phyloP scores from a whole-genome alignment of 257 asterid genomes.

The Solanum lycopersicoides region DNA sequence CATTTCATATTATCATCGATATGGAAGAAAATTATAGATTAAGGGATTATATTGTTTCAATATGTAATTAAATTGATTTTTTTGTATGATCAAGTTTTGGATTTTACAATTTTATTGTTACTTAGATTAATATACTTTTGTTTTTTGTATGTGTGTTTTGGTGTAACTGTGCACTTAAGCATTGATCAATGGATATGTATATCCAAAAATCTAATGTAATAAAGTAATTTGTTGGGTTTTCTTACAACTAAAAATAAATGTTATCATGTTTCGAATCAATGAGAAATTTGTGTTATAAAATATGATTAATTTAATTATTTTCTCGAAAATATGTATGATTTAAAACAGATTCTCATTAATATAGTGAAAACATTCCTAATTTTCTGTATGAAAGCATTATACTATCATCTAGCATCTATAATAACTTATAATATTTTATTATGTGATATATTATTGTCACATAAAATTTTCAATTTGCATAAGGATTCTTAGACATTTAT shows the following conservation, averaged over 20 bases:
- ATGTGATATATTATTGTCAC: no score
- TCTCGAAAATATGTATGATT: accelerated
- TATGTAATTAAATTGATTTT: constrained; percentile 5
- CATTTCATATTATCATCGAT: constrained; percentile 20
- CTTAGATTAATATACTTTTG: background rate
- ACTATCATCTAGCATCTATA: background rate
- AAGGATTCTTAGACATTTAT: no score
- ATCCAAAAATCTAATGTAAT: background rate
- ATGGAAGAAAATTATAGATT: constrained; percentile 4
- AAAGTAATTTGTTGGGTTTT: background rate
- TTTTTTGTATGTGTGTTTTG: no score
- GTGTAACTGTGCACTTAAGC: background rate
- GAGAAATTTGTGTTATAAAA: no score
- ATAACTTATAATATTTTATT: no score
- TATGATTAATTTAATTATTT: no score
- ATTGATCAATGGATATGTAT: background rate
- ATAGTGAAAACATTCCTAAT: background rate
- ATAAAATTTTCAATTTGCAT: no score
- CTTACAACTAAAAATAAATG: no score
- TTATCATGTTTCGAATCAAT: no score
- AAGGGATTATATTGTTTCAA: background rate
- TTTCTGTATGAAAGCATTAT: background rate
- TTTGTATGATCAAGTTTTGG: constrained; percentile 10
- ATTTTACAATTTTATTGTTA: constrained; percentile 27
- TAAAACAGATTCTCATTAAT: background rate